These are phyloP conservation scores for Hyphopichia buzzinii DNA, from an alignment of 1,139 yeast species.

Conservation along the genomic window DNA sequence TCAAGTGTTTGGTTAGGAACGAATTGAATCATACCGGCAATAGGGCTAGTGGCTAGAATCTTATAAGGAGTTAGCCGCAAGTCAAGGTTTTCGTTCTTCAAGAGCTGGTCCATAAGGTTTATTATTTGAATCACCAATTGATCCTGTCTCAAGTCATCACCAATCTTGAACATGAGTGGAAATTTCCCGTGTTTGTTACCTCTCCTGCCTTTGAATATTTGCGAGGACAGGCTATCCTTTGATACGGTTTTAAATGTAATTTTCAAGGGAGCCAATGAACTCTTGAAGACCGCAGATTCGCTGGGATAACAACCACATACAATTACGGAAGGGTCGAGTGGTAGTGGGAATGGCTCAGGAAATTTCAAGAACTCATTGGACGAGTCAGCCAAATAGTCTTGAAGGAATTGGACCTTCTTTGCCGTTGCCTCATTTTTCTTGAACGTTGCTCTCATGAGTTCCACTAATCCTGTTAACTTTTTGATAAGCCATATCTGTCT, in stretches of 20 bases:
- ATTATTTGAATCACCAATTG: slow-evolving; percentile 93
- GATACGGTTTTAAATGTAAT: slow-evolving; percentile 66
- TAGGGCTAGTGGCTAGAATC: slow-evolving; percentile 85
- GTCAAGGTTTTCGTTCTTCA: slow-evolving; percentile 88
- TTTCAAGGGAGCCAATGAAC: slow-evolving; percentile 85
- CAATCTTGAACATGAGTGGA: slow-evolving; percentile 89
- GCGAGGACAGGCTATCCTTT: slow-evolving; percentile 21
- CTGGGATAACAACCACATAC: slow-evolving; percentile 78
- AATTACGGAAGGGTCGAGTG: slow-evolving; percentile 65
- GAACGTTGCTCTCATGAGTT: slow-evolving; percentile 37
- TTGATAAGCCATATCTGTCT: slow-evolving; percentile 47
- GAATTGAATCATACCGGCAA: slow-evolving; percentile 91
- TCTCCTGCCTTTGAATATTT: slow-evolving; percentile 33
- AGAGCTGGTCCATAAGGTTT: slow-evolving; percentile 82
- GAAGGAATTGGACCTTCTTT: slow-evolving; percentile 41
- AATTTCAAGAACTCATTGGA: slow-evolving; percentile 42
- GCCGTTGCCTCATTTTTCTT: slow-evolving; percentile 45
- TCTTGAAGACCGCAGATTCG: slow-evolving; percentile 83
- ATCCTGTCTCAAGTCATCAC: slow-evolving; percentile 95
- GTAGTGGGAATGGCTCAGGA: slow-evolving; percentile 59
- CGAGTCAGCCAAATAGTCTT: slow-evolving; percentile 40
- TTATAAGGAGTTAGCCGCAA: slow-evolving; percentile 84
- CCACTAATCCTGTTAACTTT: slow-evolving; percentile 41
- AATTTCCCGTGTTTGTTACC: slow-evolving; percentile 51
- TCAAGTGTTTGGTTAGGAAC: slow-evolving; percentile 90